Evolutionary conservation across 2,329 filamentous ascomycete genomes (phyloP), one percentile per base, ranked within the genome.

Genomic region (Ophiocordyceps polyrhachis-furcata): DNA sequence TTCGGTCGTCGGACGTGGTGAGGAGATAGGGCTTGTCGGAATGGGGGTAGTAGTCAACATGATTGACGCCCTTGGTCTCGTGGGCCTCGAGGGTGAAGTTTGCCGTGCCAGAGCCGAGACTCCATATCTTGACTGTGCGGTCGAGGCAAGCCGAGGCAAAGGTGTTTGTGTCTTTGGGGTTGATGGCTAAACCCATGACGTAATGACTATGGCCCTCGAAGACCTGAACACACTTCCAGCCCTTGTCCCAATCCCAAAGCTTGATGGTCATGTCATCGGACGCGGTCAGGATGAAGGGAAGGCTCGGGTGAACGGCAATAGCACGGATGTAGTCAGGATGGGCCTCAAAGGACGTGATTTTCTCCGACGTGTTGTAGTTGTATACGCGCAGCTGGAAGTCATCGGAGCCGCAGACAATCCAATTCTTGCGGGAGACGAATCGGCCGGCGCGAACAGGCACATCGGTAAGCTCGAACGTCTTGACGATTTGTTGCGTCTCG

Each of bases 331-430:
- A 98, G 65, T 98, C 91, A 49, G 91, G 91, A 61, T 98, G 91
- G 44, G 88, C 89, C 68, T 96, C 89, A 64, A 95, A 96, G 15
- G 84, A 84, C 45, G 87, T 89, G 57, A 96, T 91, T 75, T 95
- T 96, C 67, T 98, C 91, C 48, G 86, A 93, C 45, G 91, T 98
- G 68, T 98, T 96, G 74, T 96, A 98, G 70, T 98, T 96, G 75
- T 94, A 93, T 51, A 93, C 84, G 55, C 89, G 83, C 45, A 79
- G 63, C 60, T 79, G 74, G 68, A 93, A 93, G 68, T 94, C 86
- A 68, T 93, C 85, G 53, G 82, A 98, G 58, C 91, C 91, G 66
- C 86, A 91, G 45, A 93, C 85, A 55, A 94, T 93, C 91, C 91
- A 98, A 66, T 96, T 98, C 79, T 98, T 98, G 56, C 91, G 78